A percentile compares a stretch with the other conserved stretches of the same genome.
Evolutionary conservation across 2,329 filamentous ascomycete genomes (phyloP).

Genomic region (Dendryphion nanum): DNA sequence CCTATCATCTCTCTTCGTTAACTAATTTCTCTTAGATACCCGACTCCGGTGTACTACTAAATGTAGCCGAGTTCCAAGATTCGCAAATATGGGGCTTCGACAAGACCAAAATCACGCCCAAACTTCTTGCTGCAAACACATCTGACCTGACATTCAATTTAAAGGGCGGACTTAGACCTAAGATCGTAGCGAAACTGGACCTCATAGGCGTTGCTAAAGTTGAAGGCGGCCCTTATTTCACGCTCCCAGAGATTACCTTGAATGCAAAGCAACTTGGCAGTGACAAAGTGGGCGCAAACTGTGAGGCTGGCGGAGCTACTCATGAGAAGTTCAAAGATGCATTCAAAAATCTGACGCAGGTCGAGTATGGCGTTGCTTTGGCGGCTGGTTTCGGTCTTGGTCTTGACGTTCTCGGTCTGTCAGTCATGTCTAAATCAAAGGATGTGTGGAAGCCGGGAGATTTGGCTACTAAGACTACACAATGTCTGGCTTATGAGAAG

Average conservation of each 20-base stretch:
- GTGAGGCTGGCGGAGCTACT: constrained; percentile 1
- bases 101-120: constrained; percentile 1
- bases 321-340: constrained; percentile 2
- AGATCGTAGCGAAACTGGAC: not conserved
- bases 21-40: not conserved
- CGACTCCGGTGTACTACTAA: too few species aligned
- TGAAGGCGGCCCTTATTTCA: not conserved
- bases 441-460: too few species aligned
- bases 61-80: constrained; percentile 3
- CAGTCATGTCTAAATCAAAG: not conserved
- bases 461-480: not conserved
- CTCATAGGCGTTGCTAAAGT: too few species aligned
- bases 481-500: not conserved
- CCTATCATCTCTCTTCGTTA: not conserved
- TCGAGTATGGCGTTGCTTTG: constrained; percentile 1
- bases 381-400: not conserved
- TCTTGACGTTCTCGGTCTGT: not conserved
- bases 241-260: constrained; percentile 1
- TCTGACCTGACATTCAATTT: not conserved
- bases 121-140: constrained; percentile 1
- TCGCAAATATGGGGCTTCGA: constrained; percentile 1
- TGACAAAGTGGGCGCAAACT: constrained; percentile 2
- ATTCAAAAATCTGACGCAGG: constrained; percentile 4
- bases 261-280: constrained; percentile 1
- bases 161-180: not conserved